Base-by-base conservation (phyloP, 2,329 filamentous ascomycete genomes). In the Xylariaceae sp. region DNA sequence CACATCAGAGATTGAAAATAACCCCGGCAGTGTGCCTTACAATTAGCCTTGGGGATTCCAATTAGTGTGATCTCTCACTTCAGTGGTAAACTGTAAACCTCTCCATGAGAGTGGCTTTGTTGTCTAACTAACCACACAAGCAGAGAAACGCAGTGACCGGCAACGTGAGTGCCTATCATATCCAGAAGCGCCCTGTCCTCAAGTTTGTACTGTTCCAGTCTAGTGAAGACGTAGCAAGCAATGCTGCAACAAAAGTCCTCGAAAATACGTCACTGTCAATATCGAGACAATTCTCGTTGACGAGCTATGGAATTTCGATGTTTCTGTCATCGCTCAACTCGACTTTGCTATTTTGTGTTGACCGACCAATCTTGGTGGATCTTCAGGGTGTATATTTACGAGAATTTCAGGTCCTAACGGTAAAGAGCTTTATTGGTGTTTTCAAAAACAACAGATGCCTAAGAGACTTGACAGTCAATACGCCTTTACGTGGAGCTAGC, bases 81-180 rank as follows among this genome's bases (percentile, higher is more conserved):
- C 4, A 7, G 7, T 27, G 4, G 22, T 27, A 27, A 27, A 7
- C 22, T 27, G 7, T 7, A 27, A 27, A 27, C 22, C 4, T 27
- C 22, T 7, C 7, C 22, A 27, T 7, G 4, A 27, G 7, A 7
- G 4, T 27, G 4, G 4, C 10, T 9, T 9, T 36, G 33, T 36
- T 36, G 10, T 36, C 33, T 10, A 47, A 15, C 4, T 17, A 58
- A 36, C 58, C 56, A 60, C 30, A 57, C 11, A 12, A 55, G 12
- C 15, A 58, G 42, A 58, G 42, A 1, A 60, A 22, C 14, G 48
- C 27, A 2, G 57, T 60, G 2, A 69, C 70, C 0, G 74, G 73
- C 19, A 78, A 62, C 0, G 75, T 75, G 36, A 78, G 71, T 0
- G 71, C 76, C 75, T 73, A 78, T 55, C 75, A 76, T 11, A 75